Evolutionary conservation across 805 yeast genomes (phyloP).

Genomic region (Teunomyces gatunensis): DNA sequence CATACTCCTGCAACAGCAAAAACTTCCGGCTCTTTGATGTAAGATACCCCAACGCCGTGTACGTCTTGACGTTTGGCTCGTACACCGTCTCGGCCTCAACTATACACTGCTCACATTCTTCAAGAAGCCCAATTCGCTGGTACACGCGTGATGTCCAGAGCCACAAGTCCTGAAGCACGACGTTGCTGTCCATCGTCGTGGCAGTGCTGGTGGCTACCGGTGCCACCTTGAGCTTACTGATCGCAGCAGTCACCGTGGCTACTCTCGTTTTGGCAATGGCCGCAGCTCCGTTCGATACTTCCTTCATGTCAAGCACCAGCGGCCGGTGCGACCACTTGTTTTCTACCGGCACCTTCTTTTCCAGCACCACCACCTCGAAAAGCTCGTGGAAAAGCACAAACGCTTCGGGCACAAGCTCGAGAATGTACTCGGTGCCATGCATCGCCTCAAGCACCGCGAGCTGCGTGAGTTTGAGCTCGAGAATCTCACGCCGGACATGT

Average conservation of each 20-base stretch:
- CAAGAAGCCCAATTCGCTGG: slow-evolving; percentile 47
- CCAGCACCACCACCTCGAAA: slow-evolving; percentile 30
- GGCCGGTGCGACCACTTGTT: slow-evolving; percentile 41
- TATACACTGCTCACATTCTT: slow-evolving; percentile 69
- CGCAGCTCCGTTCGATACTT: neutral
- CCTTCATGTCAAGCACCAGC: slow-evolving; percentile 30
- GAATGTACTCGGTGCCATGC: slow-evolving; percentile 53
- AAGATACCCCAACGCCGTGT: slow-evolving; percentile 48
- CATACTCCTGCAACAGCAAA: slow-evolving; percentile 61
- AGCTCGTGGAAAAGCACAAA: slow-evolving; percentile 56
- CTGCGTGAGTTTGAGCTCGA: slow-evolving; percentile 74
- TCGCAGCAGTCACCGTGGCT: too few relatives aligned
- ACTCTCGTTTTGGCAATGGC: too few relatives aligned
- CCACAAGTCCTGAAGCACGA: slow-evolving; percentile 64
- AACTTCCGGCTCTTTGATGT: slow-evolving; percentile 42
- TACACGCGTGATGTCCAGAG: slow-evolving; percentile 68
- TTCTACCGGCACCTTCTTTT: slow-evolving; percentile 2
- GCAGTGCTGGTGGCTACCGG: neutral
- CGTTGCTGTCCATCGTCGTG: neutral
- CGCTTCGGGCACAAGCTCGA: slow-evolving; percentile 65
- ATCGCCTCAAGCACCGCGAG: slow-evolving; percentile 64
- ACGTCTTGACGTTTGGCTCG: slow-evolving; percentile 47
- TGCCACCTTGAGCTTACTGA: too few relatives aligned
- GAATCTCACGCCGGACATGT: slow-evolving; percentile 45
- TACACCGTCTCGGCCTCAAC: slow-evolving; percentile 61